phyloP scores from a whole-genome alignment of 768 basidiomycete genomes.

The Suillus lakei region DNA sequence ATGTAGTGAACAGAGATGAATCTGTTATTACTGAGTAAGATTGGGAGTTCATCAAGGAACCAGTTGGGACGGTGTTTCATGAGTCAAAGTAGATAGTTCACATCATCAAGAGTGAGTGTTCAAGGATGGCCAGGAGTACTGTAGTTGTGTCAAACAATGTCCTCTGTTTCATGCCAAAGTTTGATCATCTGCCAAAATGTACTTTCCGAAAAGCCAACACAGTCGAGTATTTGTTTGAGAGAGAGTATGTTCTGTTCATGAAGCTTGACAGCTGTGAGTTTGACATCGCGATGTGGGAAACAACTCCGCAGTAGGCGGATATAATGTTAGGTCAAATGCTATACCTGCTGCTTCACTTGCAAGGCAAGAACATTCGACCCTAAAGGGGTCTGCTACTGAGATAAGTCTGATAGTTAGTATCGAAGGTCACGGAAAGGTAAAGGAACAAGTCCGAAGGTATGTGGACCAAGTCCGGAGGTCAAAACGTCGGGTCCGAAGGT shows the following conservation, averaged over 20 bases:
- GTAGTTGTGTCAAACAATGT: slow-evolving; percentile 9
- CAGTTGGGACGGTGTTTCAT: slow-evolving; percentile 31
- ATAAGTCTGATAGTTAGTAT: no score
- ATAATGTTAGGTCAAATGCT: no score
- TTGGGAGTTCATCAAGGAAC: slow-evolving; percentile 41
- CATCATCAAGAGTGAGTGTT: slow-evolving; percentile 14
- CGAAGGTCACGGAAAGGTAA: no score
- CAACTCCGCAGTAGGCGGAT: no score
- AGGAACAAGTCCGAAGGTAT: no score
- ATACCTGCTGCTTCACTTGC: no score
- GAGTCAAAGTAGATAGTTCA: slow-evolving; percentile 30
- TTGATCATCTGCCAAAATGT: slow-evolving; percentile 29
- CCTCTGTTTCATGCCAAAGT: slow-evolving; percentile 16
- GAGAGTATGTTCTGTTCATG: background rate
- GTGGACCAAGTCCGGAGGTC: no score
- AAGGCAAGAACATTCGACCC: no score
- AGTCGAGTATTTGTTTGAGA: slow-evolving; percentile 26
- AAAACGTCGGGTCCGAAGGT: no score
- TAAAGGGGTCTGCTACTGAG: no score
- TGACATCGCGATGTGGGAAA: slow-evolving; percentile 4
- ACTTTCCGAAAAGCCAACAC: slow-evolving; percentile 24
- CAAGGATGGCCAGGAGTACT: background rate
- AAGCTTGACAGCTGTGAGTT: slow-evolving; percentile 6
- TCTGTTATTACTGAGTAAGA: slow-evolving; percentile 10
- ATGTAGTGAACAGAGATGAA: slow-evolving; percentile 40